Base-by-base conservation (phyloP, 164 flowering plant genomes). In the Chloranthus sessilifolius region DNA sequence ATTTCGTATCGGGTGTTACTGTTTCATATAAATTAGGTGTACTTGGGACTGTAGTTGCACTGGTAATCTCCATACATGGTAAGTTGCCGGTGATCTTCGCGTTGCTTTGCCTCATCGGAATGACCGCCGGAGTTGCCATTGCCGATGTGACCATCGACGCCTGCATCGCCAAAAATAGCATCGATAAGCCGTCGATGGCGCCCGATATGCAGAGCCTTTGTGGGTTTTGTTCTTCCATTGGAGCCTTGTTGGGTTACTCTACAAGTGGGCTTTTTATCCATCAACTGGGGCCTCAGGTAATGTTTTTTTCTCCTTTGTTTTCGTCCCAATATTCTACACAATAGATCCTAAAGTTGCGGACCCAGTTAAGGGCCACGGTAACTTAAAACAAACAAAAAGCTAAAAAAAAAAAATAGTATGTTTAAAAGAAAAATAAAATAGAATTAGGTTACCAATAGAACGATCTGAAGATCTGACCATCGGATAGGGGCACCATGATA, bases 71-170 rank as follows among this genome's bases (percentile, higher is more conserved):
- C 3, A 41, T 63, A 11, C 30, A 53, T 14, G 67, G 50, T 4
- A 57, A 61, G n/a, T 20, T 82, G 60, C 57, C 78, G 0, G 66
- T 58, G 29, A 50, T 56, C 1, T 29, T 52, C 50, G 95, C 91
- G 4, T 55, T 81, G 67, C 22, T 37, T 25, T 77, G 75, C 33
- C 46, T 83, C 54, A 49, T 79, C 11, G 88, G 88, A 5, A 40
- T 74, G 0, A 50, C 68, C 0, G 84, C 83, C 0, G 78, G 68
- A 7, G 41, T 76, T 50, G 86, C 95, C 0, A 76, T 86, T 11
- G 80, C 82, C 0, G 84, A 79, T 34, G 95, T 81, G 39, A 70
- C 74, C 0, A 83, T 83, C 20, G 95, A 83, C 43, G 95, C 91
- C 0, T 83, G 95, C 53, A 73, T 81, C 15, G 85, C 91, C 0